phyloP scores from a whole-genome alignment of 495 filamentous ascomycete genomes.

The Hyaloscypha variabilis region DNA sequence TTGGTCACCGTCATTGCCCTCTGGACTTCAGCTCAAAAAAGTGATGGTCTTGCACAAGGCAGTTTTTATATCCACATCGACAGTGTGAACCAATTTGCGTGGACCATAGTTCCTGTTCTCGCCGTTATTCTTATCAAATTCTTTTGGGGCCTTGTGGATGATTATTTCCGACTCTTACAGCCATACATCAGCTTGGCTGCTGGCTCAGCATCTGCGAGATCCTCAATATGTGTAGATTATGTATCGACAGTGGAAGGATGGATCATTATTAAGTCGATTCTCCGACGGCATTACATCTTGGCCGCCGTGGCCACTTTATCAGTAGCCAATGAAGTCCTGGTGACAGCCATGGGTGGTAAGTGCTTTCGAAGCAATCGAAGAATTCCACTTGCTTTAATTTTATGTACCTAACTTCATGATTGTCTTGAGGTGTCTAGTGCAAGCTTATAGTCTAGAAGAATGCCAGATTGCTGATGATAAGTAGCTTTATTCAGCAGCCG shows the following conservation, averaged over 20 bases:
- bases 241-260: conserved; percentile 1
- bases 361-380: neutral
- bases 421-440: neutral
- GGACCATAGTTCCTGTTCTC: neutral
- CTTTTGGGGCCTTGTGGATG: neutral
- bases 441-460: neutral
- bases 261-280: neutral
- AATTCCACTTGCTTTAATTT: neutral
- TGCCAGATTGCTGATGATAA: conserved; percentile 2
- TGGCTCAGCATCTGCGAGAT: conserved; percentile 2
- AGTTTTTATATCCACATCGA: neutral
- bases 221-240: conserved; percentile 1
- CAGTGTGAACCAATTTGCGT: conserved; percentile 5
- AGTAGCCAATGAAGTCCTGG: neutral
- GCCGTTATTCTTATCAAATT: conserved; percentile 4
- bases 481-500: no score
- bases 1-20: neutral
- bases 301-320: neutral
- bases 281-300: conserved; percentile 1
- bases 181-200: neutral
- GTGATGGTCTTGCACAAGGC: neutral
- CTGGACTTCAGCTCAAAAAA: neutral
- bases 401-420: neutral
- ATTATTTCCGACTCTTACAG: conserved; percentile 1
- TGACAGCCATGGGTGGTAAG: conserved; percentile 4